These are phyloP conservation scores for Lachnellula cervina DNA, from an alignment of 2,329 filamentous ascomycete genomes.

Conservation along the genomic window DNA sequence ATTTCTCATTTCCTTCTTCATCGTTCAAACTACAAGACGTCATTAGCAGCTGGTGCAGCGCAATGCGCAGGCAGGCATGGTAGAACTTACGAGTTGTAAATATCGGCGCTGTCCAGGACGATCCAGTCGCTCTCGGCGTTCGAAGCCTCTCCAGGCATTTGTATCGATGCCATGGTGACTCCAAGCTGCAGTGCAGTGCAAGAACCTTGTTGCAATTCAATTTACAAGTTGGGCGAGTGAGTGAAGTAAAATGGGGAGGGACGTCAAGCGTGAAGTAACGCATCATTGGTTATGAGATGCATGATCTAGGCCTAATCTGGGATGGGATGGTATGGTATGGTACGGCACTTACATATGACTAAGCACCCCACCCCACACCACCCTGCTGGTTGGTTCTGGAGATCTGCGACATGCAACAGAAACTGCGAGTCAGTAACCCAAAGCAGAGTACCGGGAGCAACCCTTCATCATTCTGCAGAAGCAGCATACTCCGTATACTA, in stretches of 20 bases:
- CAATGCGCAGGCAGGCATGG: not conserved
- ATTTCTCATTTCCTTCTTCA: not conserved
- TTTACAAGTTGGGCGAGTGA: not conserved
- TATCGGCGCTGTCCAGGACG: not conserved
- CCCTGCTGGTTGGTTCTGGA: too few relatives aligned
- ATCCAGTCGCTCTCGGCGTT: not conserved
- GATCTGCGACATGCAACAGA: too few relatives aligned
- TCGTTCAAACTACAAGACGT: not conserved
- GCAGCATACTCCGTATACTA: too few relatives aligned
- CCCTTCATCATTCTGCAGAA: too few relatives aligned
- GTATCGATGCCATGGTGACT: not conserved
- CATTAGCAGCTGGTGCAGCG: not conserved
- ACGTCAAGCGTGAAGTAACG: not conserved
- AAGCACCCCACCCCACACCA: too few relatives aligned
- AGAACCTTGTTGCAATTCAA: not conserved
- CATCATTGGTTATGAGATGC: too few relatives aligned
- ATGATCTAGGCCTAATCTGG: too few relatives aligned
- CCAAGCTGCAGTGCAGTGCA: not conserved
- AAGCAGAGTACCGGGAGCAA: too few relatives aligned
- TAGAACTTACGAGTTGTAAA: not conserved
- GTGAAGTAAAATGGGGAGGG: not conserved
- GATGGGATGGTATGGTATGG: too few relatives aligned
- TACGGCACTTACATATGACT: too few relatives aligned
- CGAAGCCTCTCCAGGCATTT: not conserved
- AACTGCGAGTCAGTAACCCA: too few relatives aligned